Percentiles rank a stretch among this genome's conserved stretches.
These are phyloP conservation scores for Aureobasidium lini DNA, from an alignment of 2,329 filamentous ascomycete species.

Conservation along the genomic window DNA sequence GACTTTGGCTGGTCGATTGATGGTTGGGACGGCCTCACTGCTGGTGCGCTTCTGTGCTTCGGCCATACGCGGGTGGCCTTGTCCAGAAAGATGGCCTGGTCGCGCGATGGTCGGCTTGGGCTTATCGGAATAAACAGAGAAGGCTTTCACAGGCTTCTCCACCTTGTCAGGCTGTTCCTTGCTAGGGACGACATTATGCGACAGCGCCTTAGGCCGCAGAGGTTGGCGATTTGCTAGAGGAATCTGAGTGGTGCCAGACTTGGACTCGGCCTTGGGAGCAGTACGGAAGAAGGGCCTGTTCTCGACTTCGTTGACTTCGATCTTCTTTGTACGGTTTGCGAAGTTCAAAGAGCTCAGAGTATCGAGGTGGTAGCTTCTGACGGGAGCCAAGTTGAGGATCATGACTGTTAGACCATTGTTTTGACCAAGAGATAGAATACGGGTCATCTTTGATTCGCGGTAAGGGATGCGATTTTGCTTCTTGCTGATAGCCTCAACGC, in stretches of 20 bases:
- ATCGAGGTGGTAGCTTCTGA: constrained; percentile 89
- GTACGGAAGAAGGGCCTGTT: constrained; percentile 75
- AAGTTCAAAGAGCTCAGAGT: constrained; percentile 92
- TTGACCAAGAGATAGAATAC: constrained; percentile 84
- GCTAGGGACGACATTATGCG: constrained; percentile 61
- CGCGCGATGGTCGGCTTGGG: constrained; percentile 37
- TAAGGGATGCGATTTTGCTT: constrained; percentile 75
- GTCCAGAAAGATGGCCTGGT: constrained; percentile 11
- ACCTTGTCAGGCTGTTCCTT: constrained; percentile 40
- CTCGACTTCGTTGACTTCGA: constrained; percentile 90
- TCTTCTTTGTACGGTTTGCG: constrained; percentile 90
- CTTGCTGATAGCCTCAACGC: constrained; percentile 85
- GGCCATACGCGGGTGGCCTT: constrained; percentile 1
- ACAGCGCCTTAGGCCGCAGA: constrained; percentile 66
- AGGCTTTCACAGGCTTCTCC: constrained; percentile 71
- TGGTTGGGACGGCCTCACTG: constrained; percentile 29
- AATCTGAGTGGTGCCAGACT: constrained; percentile 28
- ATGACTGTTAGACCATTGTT: constrained; percentile 94
- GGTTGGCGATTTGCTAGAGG: constrained; percentile 58
- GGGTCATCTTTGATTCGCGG: constrained; percentile 93
- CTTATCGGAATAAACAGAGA: constrained; percentile 79
- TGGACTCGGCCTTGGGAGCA: constrained; percentile 24
- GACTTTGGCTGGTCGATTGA: constrained; percentile 34
- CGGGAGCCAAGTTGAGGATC: constrained; percentile 87
- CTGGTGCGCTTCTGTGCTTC: constrained; percentile 40